Conservation (phyloP, 805 yeast genomes). For the Candida dajiaensis region DNA sequence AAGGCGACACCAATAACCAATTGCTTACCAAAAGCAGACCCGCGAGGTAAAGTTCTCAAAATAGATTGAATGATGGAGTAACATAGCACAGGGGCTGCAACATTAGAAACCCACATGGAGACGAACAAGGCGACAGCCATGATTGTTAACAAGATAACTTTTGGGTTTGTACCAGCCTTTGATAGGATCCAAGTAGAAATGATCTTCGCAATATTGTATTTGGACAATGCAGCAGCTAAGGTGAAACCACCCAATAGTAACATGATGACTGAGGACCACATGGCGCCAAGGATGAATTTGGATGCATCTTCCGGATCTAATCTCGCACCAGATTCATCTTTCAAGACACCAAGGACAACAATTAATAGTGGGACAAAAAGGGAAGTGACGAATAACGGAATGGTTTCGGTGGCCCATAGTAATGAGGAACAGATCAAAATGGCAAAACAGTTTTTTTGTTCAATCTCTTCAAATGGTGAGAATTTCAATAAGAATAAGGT, state of each 20-base stretch:
- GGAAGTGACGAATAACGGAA: conserved; percentile 89
- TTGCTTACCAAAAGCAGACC: conserved; percentile 74
- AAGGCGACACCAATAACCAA: conserved; percentile 86
- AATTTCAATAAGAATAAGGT: conserved; percentile 40
- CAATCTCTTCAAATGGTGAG: conserved; percentile 51
- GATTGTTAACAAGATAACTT: conserved; percentile 65
- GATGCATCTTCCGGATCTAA: conserved; percentile 67
- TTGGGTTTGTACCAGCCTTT: conserved; percentile 82
- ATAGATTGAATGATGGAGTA: conserved; percentile 89
- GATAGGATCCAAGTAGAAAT: conserved; percentile 78
- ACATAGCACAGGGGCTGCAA: conserved; percentile 94
- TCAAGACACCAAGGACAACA: conserved; percentile 65
- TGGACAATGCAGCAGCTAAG: conserved; percentile 89
- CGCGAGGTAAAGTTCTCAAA: conserved; percentile 74
- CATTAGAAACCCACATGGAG: conserved; percentile 95
- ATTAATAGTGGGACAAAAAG: conserved; percentile 75
- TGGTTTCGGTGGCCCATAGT: conserved; percentile 93
- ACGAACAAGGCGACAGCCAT: conserved; percentile 84
- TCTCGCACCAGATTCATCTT: conserved; percentile 45
- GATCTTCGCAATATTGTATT: conserved; percentile 81
- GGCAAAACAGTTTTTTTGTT: conserved; percentile 79
- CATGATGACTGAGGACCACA: conserved; percentile 96
- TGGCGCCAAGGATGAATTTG: conserved; percentile 69
- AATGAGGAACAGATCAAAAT: conserved; percentile 74
- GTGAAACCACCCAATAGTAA: conserved; percentile 90